Conservation (phyloP, 805 yeast genomes). For the Lachancea sp. region DNA sequence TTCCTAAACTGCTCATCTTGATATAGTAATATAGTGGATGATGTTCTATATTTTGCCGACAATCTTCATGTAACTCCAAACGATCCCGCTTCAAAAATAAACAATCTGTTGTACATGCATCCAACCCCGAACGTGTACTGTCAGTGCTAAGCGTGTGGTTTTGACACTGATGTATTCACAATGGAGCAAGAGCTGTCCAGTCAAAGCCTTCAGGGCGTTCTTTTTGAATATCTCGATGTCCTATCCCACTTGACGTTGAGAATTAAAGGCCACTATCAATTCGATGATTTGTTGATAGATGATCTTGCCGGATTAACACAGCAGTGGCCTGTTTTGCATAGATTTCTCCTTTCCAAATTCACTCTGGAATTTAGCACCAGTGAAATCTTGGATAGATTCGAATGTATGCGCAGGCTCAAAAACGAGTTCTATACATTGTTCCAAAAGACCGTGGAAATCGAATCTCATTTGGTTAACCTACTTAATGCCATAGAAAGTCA, state of each 20-base stretch:
- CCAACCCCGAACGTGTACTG: not conserved
- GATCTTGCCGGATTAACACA: not conserved
- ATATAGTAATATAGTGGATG: no score
- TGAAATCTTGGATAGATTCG: constrained; percentile 8
- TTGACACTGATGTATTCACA: not conserved
- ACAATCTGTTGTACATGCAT: not conserved
- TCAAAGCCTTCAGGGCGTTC: not conserved
- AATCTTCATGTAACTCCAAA: no score
- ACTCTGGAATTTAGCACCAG: not conserved
- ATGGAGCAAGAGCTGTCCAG: constrained; percentile 4
- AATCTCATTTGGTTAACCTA: constrained; percentile 32
- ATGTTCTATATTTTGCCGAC: no score
- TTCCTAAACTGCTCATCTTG: no score
- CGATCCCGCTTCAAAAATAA: no score
- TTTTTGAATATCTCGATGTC: not conserved
- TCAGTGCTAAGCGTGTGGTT: not conserved
- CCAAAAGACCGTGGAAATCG: constrained; percentile 32
- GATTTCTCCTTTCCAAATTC: not conserved
- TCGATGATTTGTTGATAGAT: not conserved
- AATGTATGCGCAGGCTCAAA: constrained; percentile 34
- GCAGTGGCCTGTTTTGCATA: constrained; percentile 1
- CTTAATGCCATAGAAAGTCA: constrained; percentile 34
- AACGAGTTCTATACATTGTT: constrained; percentile 30
- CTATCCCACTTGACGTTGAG: not conserved
- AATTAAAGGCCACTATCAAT: not conserved